Evolutionary conservation across 2,329 filamentous ascomycete genomes (phyloP).

Genomic region (Annulohypoxylon truncatum): DNA sequence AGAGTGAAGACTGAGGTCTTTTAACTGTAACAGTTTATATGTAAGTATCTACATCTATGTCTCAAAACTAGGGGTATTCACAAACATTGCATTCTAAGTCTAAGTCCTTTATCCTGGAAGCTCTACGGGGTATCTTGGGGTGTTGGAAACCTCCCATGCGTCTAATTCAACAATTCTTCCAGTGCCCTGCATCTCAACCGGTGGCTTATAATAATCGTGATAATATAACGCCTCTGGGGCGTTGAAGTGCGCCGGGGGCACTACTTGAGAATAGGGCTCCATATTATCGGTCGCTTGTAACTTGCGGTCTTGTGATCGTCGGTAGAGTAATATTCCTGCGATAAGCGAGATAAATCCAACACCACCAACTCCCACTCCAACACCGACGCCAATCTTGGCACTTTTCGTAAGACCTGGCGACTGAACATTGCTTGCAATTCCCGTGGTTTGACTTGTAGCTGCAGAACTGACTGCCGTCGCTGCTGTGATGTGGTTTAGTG

Average conservation of each 20-base stretch:
- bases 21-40: not conserved
- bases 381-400: slow-evolving; percentile 38
- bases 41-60: not conserved
- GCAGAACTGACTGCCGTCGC: slow-evolving; percentile 11
- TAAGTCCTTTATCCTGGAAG: slow-evolving; percentile 20
- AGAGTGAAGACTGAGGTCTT: too few relatives aligned
- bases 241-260: slow-evolving; percentile 5
- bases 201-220: slow-evolving; percentile 20
- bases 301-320: slow-evolving; percentile 30
- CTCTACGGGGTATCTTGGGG: not conserved
- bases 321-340: slow-evolving; percentile 39
- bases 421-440: not conserved
- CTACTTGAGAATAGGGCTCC: slow-evolving; percentile 18
- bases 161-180: slow-evolving; percentile 17
- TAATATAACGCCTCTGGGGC: not conserved
- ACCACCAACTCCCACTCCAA: slow-evolving; percentile 38
- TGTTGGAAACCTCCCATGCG: not conserved
- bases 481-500: slow-evolving; percentile 29
- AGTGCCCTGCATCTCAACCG: slow-evolving; percentile 14
- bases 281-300: slow-evolving; percentile 1
- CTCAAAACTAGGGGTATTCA: slow-evolving; percentile 1
- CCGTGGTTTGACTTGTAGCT: not conserved
- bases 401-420: slow-evolving; percentile 26
- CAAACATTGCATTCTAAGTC: not conserved
- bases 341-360: slow-evolving; percentile 34